These are phyloP conservation scores for Daldinia eschscholtzii DNA, from an alignment of 2,329 filamentous ascomycete species.

Conservation along the genomic window DNA sequence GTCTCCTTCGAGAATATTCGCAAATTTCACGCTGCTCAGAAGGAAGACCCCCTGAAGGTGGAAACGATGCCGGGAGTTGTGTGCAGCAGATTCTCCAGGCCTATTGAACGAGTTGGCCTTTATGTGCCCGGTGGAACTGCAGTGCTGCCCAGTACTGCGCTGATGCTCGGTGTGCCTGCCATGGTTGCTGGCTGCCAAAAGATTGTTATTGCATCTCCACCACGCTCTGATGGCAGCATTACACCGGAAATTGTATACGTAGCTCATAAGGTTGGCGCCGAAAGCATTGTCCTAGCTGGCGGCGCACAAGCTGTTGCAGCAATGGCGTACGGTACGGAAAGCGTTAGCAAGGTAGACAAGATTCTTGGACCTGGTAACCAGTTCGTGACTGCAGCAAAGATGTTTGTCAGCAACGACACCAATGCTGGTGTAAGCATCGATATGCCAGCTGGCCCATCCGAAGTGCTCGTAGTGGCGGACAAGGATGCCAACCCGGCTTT, in stretches of 20 bases:
- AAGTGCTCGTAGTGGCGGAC: slow-evolving; percentile 96
- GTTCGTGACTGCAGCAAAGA: slow-evolving; percentile 98
- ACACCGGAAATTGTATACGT: slow-evolving; percentile 98
- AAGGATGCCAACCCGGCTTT: slow-evolving; percentile 90
- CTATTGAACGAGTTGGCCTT: slow-evolving; percentile 95
- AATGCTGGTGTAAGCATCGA: slow-evolving; percentile 96
- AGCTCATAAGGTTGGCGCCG: slow-evolving; percentile 95
- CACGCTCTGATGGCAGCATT: slow-evolving; percentile 87
- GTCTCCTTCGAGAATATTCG: slow-evolving; percentile 93
- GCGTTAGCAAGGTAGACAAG: slow-evolving; percentile 96
- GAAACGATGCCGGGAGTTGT: slow-evolving; percentile 98
- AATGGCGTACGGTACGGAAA: slow-evolving; percentile 97
- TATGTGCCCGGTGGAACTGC: slow-evolving; percentile 97
- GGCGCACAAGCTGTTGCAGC: slow-evolving; percentile 96
- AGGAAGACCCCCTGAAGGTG: slow-evolving; percentile 83
- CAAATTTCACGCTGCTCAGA: slow-evolving; percentile 93
- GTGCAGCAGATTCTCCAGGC: slow-evolving; percentile 90
- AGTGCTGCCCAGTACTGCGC: slow-evolving; percentile 94
- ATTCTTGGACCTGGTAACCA: slow-evolving; percentile 98
- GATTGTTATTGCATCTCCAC: slow-evolving; percentile 93
- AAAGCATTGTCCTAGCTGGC: slow-evolving; percentile 94
- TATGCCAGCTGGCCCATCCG: slow-evolving; percentile 97
- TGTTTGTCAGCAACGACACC: slow-evolving; percentile 97
- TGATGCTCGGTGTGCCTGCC: slow-evolving; percentile 97
- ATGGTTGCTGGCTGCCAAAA: slow-evolving; percentile 97